Evolutionary conservation across 202 grass and related monocot species (phyloP).

Genomic region (Dendrocalamus latiflorus): DNA sequence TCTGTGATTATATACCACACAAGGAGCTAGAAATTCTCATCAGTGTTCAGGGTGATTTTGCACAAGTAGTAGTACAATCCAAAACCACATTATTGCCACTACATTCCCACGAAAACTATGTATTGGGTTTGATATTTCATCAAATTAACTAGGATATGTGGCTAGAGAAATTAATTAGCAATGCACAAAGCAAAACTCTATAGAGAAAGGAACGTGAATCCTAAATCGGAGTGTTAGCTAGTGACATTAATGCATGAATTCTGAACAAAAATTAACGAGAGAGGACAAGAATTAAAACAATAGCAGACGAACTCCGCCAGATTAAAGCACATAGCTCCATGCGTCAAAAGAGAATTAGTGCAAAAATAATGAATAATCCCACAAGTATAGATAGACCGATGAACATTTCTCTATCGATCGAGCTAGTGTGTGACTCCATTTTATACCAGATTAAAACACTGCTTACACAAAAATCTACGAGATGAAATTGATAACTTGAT

Average conservation of each 20-base stretch:
- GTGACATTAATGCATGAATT: neutral
- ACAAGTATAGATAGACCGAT: neutral
- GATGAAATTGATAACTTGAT: too few relatives aligned
- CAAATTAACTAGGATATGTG: neutral
- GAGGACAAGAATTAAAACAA: neutral
- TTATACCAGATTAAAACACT: too few relatives aligned
- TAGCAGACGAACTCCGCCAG: neutral
- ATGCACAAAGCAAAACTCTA: neutral
- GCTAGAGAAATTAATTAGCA: neutral
- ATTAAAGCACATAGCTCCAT: neutral
- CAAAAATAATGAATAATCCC: neutral
- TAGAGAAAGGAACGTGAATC: neutral
- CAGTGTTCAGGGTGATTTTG: neutral
- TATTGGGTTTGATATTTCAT: neutral
- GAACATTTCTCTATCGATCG: too few relatives aligned
- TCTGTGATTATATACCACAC: neutral
- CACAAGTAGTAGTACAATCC: neutral
- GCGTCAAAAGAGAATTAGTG: neutral
- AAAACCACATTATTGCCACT: neutral
- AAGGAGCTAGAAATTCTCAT: neutral
- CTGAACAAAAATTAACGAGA: neutral
- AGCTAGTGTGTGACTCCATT: neutral
- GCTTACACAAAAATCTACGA: too few relatives aligned
- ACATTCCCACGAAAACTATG: neutral
- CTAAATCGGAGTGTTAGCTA: neutral